A percentile compares a stretch with the other conserved stretches of the same genome.
Conservation (phyloP, 176 grass and related monocot genomes). For the Pontederia crassipes region DNA sequence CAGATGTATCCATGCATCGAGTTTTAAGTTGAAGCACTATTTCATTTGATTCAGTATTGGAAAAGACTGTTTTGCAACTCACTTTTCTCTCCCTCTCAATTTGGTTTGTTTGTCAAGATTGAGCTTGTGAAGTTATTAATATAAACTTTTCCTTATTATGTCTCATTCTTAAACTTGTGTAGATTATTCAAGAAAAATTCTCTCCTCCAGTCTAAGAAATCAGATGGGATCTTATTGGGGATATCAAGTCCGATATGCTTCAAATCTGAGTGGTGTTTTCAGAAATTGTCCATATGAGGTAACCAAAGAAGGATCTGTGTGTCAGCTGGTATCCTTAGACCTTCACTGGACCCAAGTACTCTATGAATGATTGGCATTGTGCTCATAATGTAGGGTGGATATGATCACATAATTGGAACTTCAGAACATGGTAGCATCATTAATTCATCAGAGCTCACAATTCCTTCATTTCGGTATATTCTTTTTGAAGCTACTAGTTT, state of each 20-base stretch:
- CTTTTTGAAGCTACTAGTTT: neutral
- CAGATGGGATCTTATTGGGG: conserved; percentile 79
- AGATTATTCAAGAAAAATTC: conserved; percentile 61
- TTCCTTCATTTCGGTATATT: conserved; percentile 66
- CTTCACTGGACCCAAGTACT: neutral
- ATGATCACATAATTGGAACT: conserved; percentile 92
- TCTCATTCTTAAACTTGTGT: conserved; percentile 13
- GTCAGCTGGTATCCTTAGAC: too few relatives aligned
- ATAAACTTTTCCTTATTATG: conserved; percentile 15
- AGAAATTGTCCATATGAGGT: conserved; percentile 61
- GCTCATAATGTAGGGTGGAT: conserved; percentile 54
- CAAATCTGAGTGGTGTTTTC: conserved; percentile 70
- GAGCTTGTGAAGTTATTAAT: too few relatives aligned
- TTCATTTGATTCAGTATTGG: too few relatives aligned
- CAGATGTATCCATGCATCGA: too few relatives aligned
- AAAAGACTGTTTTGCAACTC: too few relatives aligned
- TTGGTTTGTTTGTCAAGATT: too few relatives aligned
- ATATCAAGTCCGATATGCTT: conserved; percentile 82
- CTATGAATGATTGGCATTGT: conserved; percentile 9
- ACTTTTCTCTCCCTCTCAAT: too few relatives aligned
- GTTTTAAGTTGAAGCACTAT: too few relatives aligned
- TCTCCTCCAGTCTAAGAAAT: conserved; percentile 39
- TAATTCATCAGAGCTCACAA: conserved; percentile 75
- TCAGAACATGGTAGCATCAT: conserved; percentile 74
- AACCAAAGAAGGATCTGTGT: neutral